Evolutionary conservation across 2,329 filamentous ascomycete genomes (phyloP), one percentile per base, ranked within the genome.

Genomic region (Aspergillus felis): DNA sequence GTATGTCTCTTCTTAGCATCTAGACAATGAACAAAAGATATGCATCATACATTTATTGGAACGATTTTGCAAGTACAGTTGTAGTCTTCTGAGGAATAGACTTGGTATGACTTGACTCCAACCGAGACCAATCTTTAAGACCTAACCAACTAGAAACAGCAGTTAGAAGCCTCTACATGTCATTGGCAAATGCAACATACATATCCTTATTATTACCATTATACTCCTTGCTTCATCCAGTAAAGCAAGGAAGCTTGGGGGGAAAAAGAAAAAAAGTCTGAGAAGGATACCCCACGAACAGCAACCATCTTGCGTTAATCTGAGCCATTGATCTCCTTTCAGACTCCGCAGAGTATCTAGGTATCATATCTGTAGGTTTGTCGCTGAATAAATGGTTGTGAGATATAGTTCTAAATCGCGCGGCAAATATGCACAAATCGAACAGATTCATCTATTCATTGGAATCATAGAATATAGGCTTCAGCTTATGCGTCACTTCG

Each of bases 401-500:
- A 22, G 20, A 22, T 44, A 12, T 44, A n/a, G n/a, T 22, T 22
- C n/a, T 20, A 9, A 44, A 44, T 1, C 44, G n/a, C 22, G 44
- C 44, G 2, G 22, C 44, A 22, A 14, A 24, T 6, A 27, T 24
- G 12, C 44, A 7, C 22, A 27, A 27, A 47, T 7, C 1, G 14
- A 25, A 14, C 22, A 3, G 8, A 10, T 12, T 2, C 20, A 10
- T 12, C 46, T 29, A 56, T 41, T 64, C 58, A 41, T 54, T 57
- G 47, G 57, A 57, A 55, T 84, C 83, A 69, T 90, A 92, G 71
- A 97, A 97, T 53, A 97, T 88, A 60, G 86, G 80, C 69, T 88
- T 90, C 71, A 91, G 85, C 51, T 87, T 84, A 76, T 97, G 92
- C 35, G 91, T 94, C 38, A 86, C 87, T 57, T 97, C 90, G 17